phyloP scores from a whole-genome alignment of 768 basidiomycete species.

The Pleurotus sapidus region DNA sequence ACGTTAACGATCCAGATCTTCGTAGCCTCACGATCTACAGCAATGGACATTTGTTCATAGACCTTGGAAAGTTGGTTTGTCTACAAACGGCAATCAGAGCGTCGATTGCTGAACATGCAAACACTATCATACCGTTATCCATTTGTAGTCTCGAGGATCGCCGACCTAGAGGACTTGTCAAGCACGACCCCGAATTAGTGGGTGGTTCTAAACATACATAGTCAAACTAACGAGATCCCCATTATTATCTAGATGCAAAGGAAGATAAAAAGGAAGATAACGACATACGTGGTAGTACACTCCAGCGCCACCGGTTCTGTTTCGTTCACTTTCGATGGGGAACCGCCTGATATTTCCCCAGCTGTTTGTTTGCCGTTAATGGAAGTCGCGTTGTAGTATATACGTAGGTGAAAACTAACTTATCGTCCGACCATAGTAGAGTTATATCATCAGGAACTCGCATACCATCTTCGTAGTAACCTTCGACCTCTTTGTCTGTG shows the following conservation, averaged over 20 bases:
- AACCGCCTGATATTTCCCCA: constrained; percentile 72
- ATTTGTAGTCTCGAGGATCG: constrained; percentile 65
- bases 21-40: constrained; percentile 54
- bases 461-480: constrained; percentile 63
- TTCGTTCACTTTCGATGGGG: constrained; percentile 49
- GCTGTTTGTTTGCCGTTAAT: constrained; percentile 23
- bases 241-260: constrained; percentile 5
- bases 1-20: constrained; percentile 73
- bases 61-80: constrained; percentile 56
- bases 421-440: constrained; percentile 71
- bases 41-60: constrained; percentile 69
- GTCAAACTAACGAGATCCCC: constrained; percentile 33
- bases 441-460: constrained; percentile 63
- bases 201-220: constrained; percentile 27
- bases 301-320: constrained; percentile 65
- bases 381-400: background rate
- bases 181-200: background rate
- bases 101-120: background rate
- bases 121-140: constrained; percentile 49
- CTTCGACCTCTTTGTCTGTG: constrained; percentile 59
- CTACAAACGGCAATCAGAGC: constrained; percentile 22
- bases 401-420: constrained; percentile 31
- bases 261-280: too few relatives aligned
- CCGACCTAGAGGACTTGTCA: constrained; percentile 45
- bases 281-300: constrained; percentile 62